Evolutionary conservation across 345 rosid genomes (phyloP), one percentile per base, ranked within the genome.

Genomic region (Reutealis trisperma): DNA sequence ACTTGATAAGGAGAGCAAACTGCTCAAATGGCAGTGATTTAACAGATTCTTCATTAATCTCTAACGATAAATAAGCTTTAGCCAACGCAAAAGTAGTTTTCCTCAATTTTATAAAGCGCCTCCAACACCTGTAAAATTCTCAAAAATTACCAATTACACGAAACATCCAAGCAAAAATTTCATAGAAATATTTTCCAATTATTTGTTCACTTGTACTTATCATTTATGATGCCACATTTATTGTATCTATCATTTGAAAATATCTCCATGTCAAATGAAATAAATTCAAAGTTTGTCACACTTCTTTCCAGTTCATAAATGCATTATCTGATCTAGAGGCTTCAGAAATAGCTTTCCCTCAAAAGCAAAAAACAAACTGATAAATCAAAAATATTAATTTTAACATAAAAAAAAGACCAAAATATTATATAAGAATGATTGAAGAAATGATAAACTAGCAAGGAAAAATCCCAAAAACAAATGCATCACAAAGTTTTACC

Each of bases 11-110:
- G 81, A 79, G 63, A 25, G 98, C 97, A 68, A 95, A 85, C 73
- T 87, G 90, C 78, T 91, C 98, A 85, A 95, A 95, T 1, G 94
- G 92, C 84, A 89, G 67, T 21, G 87, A 81, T 81, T 88, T 89
- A 3, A 86, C 84, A 12, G 78, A 71, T 41, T 75, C 82, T 79
- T 84, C 90, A 71, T 77, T 88, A 18, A 94, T 90, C 66, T 88
- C 86, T 72, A 94, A 82, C 63, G 87, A 79, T 77, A 84, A 84
- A 81, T 84, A 93, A 57, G 86, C 88, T 78, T 83, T 90, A 10
- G 89, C 93, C 89, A 94, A 86, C 76, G 24, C 51, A 13, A 74
- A 4, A 52, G 97, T 93, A 41, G 95, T 93, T 85, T 81, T 90
- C 79, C 81, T 88, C 74, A 80, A 83, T 64, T 68, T 80, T 54